Evolutionary conservation across 2,329 filamentous ascomycete genomes (phyloP), one percentile per base, ranked within the genome.

Genomic region (Grosmannia serpens): DNA sequence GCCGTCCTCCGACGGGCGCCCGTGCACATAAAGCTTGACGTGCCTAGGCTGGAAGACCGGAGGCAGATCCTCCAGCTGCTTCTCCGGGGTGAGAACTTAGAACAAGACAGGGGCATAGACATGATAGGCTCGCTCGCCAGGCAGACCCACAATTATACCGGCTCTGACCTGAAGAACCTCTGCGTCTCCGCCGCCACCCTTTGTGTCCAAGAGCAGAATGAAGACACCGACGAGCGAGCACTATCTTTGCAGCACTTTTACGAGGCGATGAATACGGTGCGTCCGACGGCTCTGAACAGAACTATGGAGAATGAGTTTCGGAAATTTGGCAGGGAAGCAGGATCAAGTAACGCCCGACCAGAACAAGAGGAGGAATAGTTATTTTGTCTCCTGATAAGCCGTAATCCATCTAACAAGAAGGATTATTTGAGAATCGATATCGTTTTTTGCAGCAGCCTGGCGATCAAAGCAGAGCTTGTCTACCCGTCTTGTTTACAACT

Each of bases 111-210:
- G n/a, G n/a, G n/a, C n/a, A n/a, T n/a, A n/a, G n/a, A n/a, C n/a
- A n/a, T n/a, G n/a, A n/a, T n/a, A n/a, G n/a, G n/a, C n/a, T n/a
- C n/a, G n/a, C 73, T 92, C 2, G 85, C 89, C 1, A 76, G 78
- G 55, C 77, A 80, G 10, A 92, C 88, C 0, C 83, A 87, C 2
- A 82, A 89, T 51, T 94, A 92, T 73, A 91, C 88, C 0, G 89
- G 89, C 41, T 90, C 86, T 0, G 89, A 94, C 67, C 79, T 94
- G 41, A 94, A 94, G 72, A 92, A 92, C 67, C 72, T 92, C 20
- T 88, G 84, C 62, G 88, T 94, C 6, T 84, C 88, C 3, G 88
- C 89, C 1, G 89, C 89, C 27, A 82, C 38, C 5, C 38, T 44
- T 8, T 44, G 38, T 11, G 38, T 44, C 38, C 5, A 44, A 5